Conservation (phyloP, 495 filamentous ascomycete genomes). For the Penicillium antarcticum region DNA sequence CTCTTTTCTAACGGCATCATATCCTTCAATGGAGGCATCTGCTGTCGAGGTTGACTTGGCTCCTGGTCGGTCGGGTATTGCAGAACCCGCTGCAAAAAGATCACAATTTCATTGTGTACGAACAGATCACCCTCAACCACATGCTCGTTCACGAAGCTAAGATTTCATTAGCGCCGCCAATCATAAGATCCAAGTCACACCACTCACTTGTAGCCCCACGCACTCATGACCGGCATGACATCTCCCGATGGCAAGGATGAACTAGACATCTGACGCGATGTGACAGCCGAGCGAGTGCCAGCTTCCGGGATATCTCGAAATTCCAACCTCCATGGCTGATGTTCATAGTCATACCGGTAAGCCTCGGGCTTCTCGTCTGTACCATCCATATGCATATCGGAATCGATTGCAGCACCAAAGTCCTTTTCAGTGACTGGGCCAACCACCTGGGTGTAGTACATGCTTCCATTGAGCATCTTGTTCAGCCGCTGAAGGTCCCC, state of each 20-base stretch:
- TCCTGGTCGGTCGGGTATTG: slow-evolving; percentile 33
- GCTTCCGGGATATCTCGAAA: slow-evolving; percentile 54
- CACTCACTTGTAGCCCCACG: slow-evolving; percentile 50
- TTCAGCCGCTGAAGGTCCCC: slow-evolving; percentile 42
- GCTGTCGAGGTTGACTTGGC: slow-evolving; percentile 25
- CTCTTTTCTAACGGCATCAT: slow-evolving; percentile 43
- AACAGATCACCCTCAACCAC: slow-evolving; percentile 48
- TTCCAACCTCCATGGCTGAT: slow-evolving; percentile 47
- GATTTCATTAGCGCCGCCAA: slow-evolving; percentile 11
- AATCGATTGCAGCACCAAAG: slow-evolving; percentile 22
- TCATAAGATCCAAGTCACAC: slow-evolving; percentile 13
- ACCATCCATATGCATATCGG: slow-evolving; percentile 31
- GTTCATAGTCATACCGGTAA: slow-evolving; percentile 36
- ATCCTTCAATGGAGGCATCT: slow-evolving; percentile 31
- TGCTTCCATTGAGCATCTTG: slow-evolving; percentile 48
- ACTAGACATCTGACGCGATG: slow-evolving; percentile 45
- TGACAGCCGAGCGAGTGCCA: slow-evolving; percentile 45
- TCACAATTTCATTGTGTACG: slow-evolving; percentile 43
- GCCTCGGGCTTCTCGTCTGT: slow-evolving; percentile 15
- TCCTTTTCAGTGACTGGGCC: slow-evolving; percentile 34
- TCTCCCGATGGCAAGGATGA: slow-evolving; percentile 42
- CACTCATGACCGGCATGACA: slow-evolving; percentile 44
- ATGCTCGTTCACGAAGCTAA: slow-evolving; percentile 49
- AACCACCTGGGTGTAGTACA: slow-evolving; percentile 51
- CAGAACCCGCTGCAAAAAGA: slow-evolving; percentile 46